Evolutionary conservation across 139 green algal genomes (phyloP), one percentile per base, ranked within the genome.

Genomic region (Chlamydomonas incerta): DNA sequence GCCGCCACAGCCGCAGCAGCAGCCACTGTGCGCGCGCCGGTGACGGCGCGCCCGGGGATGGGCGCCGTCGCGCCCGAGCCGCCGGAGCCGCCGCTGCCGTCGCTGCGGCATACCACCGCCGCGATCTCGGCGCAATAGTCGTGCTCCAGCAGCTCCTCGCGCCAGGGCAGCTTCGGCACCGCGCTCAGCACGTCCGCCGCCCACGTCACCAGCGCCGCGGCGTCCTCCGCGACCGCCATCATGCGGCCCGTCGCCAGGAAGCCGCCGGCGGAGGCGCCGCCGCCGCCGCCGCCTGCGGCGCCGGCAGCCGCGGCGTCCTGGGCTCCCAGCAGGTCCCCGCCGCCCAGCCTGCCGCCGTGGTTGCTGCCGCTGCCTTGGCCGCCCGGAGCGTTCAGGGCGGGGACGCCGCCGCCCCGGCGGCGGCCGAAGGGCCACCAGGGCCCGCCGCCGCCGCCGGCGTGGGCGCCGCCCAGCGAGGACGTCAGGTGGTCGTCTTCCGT

Each of bases 81-180:
- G 41, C 41, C 41, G 41, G 41, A 50, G 41, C 41, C 41, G 41
- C 41, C 41, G 41, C 6, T 13, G 41, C 60, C 60, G 60, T 23
- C 24, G 26, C 11, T 31, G 24, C 17, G 26, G n/a, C 17, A 10
- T 29, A 20, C 26, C 24, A 37, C n/a, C 18, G 72, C 26, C 23
- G 74, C 74, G n/a, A 82, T 1, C 58, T 82, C 74, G n/a, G 58
- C 9, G 35, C 74, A 82, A 58, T 60, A 71, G 23, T 71, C 58
- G 58, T 82, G 57, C 58, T 62, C 10, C 74, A 82, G 58, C 23
- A 82, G 74, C 74, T 82, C 58, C 13, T 82, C 34, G 58, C 74
- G 34, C 74, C 74, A 82, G 26, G 74, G 74, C 58, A 82, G 74
- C 26, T 34, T 34, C 24, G 24, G 28, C 52, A 68, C 29, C 0